Evolutionary conservation across 2,329 filamentous ascomycete genomes (phyloP), one percentile per base, ranked within the genome.

Genomic region (Colletotrichum liriopes): DNA sequence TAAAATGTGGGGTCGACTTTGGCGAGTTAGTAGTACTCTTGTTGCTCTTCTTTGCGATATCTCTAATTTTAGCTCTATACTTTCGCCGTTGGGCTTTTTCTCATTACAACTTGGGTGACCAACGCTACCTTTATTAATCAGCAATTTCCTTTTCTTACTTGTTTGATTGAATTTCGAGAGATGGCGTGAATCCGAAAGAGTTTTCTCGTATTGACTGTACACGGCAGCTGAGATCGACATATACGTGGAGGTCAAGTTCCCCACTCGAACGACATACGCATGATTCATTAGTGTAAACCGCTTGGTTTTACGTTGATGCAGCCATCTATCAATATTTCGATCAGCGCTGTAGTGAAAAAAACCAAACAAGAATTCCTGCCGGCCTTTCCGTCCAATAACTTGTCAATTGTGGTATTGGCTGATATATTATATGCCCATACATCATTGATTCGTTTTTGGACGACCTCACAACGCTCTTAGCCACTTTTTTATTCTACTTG

Each of bases 291-390:
- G 23, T 26, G 23, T 26, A 9, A 9, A 23, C n/a, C 8, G 5
- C 35, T 56, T 23, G 35, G 14, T 23, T 56, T 39, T 56, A 11
- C 52, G 5, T 23, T 11, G n/a, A 29, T 29, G 6, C 5, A 6
- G 16, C 23, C 6, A 29, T 29, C 5, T 14, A 3, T 14, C 47
- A 6, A 20, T 1, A 26, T 55, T 7, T 14, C 14, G 35, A 26
- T 56, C 11, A 8, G 37, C 32, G 6, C 16, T 18, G 5, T 11
- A 3, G 12, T 41, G 5, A 18, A 16, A 18, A 12, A 18, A 16
- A 16, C 2, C 2, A 12, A 12, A 20, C 3, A 4, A 23, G n/a
- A 26, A n/a, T 1, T 4, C 1, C 11, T 0, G 2, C 5, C 47
- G 47, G 47, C 23, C 11, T 14, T 51, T 29, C 47, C 47, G 47